A percentile compares a stretch with the other conserved stretches of the same genome.
These are phyloP conservation scores for Chrysoporthe cubensis DNA, from an alignment of 2,329 filamentous ascomycete genomes.

Conservation along the genomic window DNA sequence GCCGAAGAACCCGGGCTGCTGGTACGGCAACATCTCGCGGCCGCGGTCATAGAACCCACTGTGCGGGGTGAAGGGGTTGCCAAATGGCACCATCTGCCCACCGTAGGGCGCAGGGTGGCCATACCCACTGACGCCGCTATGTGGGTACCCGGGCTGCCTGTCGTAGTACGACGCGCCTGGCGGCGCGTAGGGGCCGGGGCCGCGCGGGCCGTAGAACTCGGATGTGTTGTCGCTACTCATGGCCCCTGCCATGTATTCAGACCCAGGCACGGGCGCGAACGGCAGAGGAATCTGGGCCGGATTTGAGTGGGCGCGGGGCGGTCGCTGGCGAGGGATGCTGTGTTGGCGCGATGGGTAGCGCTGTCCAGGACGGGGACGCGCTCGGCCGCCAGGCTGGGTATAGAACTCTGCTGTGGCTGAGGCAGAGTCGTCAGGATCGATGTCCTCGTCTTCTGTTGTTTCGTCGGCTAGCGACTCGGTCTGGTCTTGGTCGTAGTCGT, in stretches of 20 bases:
- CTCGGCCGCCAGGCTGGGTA: constrained; percentile 30
- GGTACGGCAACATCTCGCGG: constrained; percentile 58
- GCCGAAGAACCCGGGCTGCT: constrained; percentile 41
- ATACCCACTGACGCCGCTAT: constrained; percentile 52
- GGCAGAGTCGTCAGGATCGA: constrained; percentile 63
- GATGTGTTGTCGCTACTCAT: constrained; percentile 53
- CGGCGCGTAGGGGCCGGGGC: constrained; percentile 39
- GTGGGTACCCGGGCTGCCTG: constrained; percentile 46
- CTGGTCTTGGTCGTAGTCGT: constrained; percentile 39
- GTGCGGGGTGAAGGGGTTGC: constrained; percentile 47
- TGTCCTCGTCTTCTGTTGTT: constrained; percentile 35
- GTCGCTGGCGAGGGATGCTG: constrained; percentile 40
- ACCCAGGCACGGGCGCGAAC: constrained; percentile 42
- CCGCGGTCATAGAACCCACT: constrained; percentile 48
- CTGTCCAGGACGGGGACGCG: constrained; percentile 40
- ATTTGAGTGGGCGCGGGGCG: constrained; percentile 28
- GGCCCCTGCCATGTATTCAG: constrained; percentile 20
- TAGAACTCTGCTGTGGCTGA: constrained; percentile 47
- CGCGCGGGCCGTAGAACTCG: constrained; percentile 64
- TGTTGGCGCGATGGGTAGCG: constrained; percentile 45
- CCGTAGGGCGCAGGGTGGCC: constrained; percentile 40
- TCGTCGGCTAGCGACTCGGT: constrained; percentile 36
- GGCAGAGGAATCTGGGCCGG: constrained; percentile 36
- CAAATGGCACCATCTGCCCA: constrained; percentile 54
- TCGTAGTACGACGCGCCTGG: constrained; percentile 33